Percentiles rank a stretch among this genome's conserved stretches.
Evolutionary conservation across 306 rosid genomes (phyloP).

Genomic region (Argentina anserina): DNA sequence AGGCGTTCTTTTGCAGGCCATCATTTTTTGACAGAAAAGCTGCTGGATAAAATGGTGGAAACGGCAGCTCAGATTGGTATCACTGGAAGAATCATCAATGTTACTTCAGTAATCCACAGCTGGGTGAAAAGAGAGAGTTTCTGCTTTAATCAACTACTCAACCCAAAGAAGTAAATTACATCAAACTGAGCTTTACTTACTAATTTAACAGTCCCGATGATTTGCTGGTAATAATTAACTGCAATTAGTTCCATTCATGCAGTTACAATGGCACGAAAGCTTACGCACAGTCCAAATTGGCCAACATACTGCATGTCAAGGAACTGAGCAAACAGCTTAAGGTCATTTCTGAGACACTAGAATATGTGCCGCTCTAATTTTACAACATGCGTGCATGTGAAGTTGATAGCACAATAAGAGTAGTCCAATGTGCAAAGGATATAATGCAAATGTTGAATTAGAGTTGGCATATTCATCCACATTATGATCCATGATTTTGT

Average conservation of each 20-base stretch:
- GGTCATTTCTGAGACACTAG: conserved; percentile 29
- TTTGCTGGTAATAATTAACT: not conserved
- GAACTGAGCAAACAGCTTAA: conserved; percentile 75
- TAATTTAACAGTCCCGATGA: not conserved
- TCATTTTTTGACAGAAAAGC: conserved; percentile 66
- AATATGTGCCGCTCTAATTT: not conserved
- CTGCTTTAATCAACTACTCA: conserved; percentile 61
- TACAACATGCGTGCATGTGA: not conserved
- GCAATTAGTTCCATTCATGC: conserved; percentile 24
- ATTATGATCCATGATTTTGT: not conserved
- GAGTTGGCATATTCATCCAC: not conserved
- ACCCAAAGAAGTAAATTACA: conserved; percentile 54
- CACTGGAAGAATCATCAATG: conserved; percentile 82
- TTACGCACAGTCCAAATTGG: conserved; percentile 87
- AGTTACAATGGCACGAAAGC: conserved; percentile 89
- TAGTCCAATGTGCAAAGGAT: not conserved
- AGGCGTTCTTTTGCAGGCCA: conserved; percentile 54
- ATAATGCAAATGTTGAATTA: not conserved
- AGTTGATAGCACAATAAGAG: not conserved
- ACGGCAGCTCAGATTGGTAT: conserved; percentile 78
- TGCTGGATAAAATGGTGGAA: conserved; percentile 80
- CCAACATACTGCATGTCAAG: conserved; percentile 75
- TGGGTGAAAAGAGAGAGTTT: conserved; percentile 76
- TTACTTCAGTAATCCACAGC: conserved; percentile 73
- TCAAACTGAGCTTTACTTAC: not conserved